Percentiles rank a stretch among this genome's conserved stretches.
Conservation (phyloP, 331 rosid genomes). For the Saraca asoca region DNA sequence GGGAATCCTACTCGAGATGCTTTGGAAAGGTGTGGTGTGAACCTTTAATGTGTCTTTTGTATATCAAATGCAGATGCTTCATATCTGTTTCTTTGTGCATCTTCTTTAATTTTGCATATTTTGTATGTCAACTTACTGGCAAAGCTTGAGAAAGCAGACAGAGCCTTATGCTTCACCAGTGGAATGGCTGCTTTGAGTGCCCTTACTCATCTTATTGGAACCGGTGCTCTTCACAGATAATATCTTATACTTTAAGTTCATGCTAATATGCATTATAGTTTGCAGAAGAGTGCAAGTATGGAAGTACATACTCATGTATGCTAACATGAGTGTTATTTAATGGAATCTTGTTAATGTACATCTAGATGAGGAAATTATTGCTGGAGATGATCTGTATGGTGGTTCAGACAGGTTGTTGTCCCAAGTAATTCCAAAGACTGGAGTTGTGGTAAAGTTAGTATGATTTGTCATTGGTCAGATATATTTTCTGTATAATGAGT, state of each 20-base stretch:
- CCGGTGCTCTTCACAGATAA: conserved; percentile 53
- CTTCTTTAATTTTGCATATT: conserved; percentile 23
- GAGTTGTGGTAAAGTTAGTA: conserved; percentile 83
- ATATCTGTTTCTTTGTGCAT: conserved; percentile 25
- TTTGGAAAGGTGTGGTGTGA: conserved; percentile 63
- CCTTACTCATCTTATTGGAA: conserved; percentile 72
- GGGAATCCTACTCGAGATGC: conserved; percentile 93
- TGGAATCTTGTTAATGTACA: conserved; percentile 7
- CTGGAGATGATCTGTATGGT: conserved; percentile 88
- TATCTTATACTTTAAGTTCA: not conserved
- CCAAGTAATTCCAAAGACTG: conserved; percentile 71
- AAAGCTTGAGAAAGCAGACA: conserved; percentile 88
- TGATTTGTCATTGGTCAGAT: conserved; percentile 15
- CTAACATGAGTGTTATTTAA: conserved; percentile 23
- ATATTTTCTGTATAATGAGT: conserved; percentile 1
- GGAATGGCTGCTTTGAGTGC: conserved; percentile 92
- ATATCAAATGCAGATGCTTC: conserved; percentile 10
- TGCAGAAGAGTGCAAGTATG: not conserved
- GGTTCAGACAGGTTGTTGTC: conserved; percentile 84
- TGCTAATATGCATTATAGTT: not conserved
- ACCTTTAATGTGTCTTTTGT: conserved; percentile 9
- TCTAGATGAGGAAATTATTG: conserved; percentile 86
- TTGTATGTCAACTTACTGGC: conserved; percentile 67
- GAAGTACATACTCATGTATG: not conserved
- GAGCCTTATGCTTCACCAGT: conserved; percentile 90